phyloP scores from a whole-genome alignment of 129 eudicot genomes.

The Saussurea involucrata region DNA sequence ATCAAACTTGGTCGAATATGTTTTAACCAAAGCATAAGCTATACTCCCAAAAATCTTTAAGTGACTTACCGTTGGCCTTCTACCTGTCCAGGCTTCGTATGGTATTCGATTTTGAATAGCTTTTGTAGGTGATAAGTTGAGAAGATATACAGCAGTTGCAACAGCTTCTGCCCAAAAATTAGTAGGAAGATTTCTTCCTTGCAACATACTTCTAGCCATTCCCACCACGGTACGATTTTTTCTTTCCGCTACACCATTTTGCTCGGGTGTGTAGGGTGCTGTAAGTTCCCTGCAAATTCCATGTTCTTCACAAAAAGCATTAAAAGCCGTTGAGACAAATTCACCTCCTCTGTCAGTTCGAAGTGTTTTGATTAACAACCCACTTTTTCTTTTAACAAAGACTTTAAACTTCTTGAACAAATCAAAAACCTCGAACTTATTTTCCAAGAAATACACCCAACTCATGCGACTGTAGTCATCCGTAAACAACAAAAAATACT shows the following conservation, averaged over 20 bases:
- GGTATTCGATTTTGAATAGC: background rate
- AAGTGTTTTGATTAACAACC: background rate
- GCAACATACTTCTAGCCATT: background rate
- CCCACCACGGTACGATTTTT: background rate
- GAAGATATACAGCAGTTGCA: background rate
- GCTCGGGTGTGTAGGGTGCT: background rate
- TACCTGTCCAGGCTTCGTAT: too few species aligned
- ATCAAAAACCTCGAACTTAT: background rate
- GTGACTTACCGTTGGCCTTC: background rate
- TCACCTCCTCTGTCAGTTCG: background rate
- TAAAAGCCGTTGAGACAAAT: background rate
- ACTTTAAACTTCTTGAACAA: background rate
- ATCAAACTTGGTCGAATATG: background rate
- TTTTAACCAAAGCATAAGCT: background rate
- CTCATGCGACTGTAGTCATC: background rate
- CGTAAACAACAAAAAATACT: background rate
- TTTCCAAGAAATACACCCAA: background rate
- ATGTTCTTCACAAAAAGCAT: background rate
- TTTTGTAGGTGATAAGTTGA: background rate
- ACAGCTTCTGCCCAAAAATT: background rate
- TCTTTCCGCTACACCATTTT: background rate
- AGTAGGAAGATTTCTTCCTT: background rate
- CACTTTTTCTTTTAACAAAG: too few species aligned
- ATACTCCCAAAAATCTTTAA: background rate
- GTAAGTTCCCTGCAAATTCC: background rate